Percentiles rank a stretch among this genome's conserved stretches.
Conservation (phyloP, 768 basidiomycete species). For the Tylopilus balloui region DNA sequence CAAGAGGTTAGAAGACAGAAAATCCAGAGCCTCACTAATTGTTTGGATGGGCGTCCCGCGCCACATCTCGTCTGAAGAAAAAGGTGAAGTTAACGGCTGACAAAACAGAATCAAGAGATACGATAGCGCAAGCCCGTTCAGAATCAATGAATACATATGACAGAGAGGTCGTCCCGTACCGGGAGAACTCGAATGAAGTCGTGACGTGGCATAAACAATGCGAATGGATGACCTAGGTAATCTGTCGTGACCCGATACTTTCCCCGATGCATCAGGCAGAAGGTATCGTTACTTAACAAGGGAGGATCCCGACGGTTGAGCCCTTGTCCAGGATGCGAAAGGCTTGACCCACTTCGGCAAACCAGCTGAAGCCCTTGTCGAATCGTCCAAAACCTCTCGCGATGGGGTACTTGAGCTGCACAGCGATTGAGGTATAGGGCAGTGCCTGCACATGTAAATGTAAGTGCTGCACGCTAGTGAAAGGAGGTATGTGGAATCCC, state of each 20-base stretch:
- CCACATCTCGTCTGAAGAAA: neutral
- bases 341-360: slow-evolving; percentile 58
- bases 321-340: slow-evolving; percentile 56
- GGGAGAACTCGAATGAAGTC: neutral
- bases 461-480: slow-evolving; percentile 66
- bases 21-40: neutral
- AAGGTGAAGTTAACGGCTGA: neutral
- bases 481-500: slow-evolving; percentile 82
- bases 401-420: slow-evolving; percentile 47
- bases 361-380: slow-evolving; percentile 71
- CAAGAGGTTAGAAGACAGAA: neutral
- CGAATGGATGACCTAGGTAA: neutral
- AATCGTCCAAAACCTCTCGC: slow-evolving; percentile 35
- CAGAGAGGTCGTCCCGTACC: neutral
- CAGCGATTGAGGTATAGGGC: slow-evolving; percentile 48
- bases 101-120: neutral
- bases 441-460: slow-evolving; percentile 71
- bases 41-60: neutral
- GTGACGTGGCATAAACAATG: neutral
- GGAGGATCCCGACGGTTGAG: slow-evolving; percentile 45
- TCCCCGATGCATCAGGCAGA: neutral
- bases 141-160: neutral
- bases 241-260: neutral
- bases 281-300: slow-evolving; percentile 38
- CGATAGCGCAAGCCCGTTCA: neutral